phyloP scores from a whole-genome alignment of 768 basidiomycete genomes.

The Lanmaoa pseudosensibilis region DNA sequence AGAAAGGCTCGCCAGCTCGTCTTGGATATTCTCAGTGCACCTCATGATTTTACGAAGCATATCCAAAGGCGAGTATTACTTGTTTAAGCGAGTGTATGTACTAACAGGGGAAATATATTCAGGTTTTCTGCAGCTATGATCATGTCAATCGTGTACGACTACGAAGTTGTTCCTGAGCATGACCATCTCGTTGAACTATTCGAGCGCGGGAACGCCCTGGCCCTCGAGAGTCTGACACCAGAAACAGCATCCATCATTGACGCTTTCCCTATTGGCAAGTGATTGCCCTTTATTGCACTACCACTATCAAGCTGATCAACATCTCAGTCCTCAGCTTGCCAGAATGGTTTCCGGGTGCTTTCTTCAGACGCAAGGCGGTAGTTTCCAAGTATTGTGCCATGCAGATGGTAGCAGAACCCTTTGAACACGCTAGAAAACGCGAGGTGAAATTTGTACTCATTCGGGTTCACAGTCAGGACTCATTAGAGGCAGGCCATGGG shows the following conservation, averaged over 20 bases:
- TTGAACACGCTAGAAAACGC: conserved; percentile 13
- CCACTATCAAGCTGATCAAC: not conserved
- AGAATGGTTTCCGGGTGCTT: conserved; percentile 24
- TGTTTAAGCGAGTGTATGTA: no score
- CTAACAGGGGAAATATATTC: not conserved
- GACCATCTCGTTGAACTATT: conserved; percentile 41
- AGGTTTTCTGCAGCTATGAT: conserved; percentile 39
- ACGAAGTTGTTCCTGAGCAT: conserved; percentile 33
- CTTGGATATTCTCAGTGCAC: conserved; percentile 9
- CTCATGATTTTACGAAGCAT: conserved; percentile 4
- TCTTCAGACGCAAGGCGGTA: conserved; percentile 28
- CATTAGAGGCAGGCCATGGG: conserved; percentile 10
- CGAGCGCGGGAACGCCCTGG: conserved; percentile 30
- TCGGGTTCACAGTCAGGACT: not conserved
- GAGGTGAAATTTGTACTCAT: conserved; percentile 3
- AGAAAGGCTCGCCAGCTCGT: conserved; percentile 19
- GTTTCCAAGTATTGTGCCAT: conserved; percentile 3
- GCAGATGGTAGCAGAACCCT: conserved; percentile 17
- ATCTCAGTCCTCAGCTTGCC: conserved; percentile 24
- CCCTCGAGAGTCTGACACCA: conserved; percentile 16
- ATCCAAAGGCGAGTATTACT: conserved; percentile 8
- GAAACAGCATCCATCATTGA: conserved; percentile 16
- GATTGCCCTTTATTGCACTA: not conserved
- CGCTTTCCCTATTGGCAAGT: conserved; percentile 26
- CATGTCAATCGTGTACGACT: conserved; percentile 43